Conservation (phyloP, 441 rosid genomes). For the Adansonia grandidieri region DNA sequence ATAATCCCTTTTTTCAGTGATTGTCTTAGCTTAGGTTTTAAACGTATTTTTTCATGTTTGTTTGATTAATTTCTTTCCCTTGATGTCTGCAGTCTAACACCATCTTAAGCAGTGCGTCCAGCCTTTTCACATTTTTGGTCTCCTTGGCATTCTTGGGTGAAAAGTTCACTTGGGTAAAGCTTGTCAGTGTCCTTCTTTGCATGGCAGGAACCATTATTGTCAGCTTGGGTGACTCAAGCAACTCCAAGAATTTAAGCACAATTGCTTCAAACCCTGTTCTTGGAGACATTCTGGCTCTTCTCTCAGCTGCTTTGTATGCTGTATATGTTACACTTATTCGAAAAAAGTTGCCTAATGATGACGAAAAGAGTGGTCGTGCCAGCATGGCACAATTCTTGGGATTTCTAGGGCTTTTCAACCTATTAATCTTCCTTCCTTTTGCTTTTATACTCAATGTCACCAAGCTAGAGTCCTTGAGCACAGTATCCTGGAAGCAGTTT, state of each 20-base stretch:
- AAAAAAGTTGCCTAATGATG: slow-evolving; percentile 75
- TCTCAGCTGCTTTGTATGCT: slow-evolving; percentile 80
- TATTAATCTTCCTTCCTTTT: slow-evolving; percentile 76
- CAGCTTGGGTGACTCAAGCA: slow-evolving; percentile 88
- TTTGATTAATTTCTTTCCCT: slow-evolving; percentile 25
- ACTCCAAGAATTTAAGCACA: slow-evolving; percentile 49
- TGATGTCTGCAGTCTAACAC: slow-evolving; percentile 79
- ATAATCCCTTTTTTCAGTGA: neutral
- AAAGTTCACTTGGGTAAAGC: slow-evolving; percentile 88
- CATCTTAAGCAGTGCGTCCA: slow-evolving; percentile 86
- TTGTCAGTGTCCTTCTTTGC: slow-evolving; percentile 86
- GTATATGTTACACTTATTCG: slow-evolving; percentile 90
- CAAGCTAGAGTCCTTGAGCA: slow-evolving; percentile 65
- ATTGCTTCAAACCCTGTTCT: slow-evolving; percentile 72
- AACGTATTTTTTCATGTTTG: slow-evolving; percentile 8
- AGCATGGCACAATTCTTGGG: slow-evolving; percentile 97
- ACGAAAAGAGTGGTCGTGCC: slow-evolving; percentile 65
- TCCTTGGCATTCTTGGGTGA: slow-evolving; percentile 78
- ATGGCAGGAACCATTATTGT: slow-evolving; percentile 91
- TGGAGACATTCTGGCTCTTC: slow-evolving; percentile 77
- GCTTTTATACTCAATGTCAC: slow-evolving; percentile 72
- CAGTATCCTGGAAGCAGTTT: slow-evolving; percentile 65
- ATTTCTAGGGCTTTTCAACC: slow-evolving; percentile 83
- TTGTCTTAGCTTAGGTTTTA: slow-evolving; percentile 20
- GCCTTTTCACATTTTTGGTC: slow-evolving; percentile 88